Conservation (phyloP, 805 yeast species). For the Nakazawaea wickerhamii region DNA sequence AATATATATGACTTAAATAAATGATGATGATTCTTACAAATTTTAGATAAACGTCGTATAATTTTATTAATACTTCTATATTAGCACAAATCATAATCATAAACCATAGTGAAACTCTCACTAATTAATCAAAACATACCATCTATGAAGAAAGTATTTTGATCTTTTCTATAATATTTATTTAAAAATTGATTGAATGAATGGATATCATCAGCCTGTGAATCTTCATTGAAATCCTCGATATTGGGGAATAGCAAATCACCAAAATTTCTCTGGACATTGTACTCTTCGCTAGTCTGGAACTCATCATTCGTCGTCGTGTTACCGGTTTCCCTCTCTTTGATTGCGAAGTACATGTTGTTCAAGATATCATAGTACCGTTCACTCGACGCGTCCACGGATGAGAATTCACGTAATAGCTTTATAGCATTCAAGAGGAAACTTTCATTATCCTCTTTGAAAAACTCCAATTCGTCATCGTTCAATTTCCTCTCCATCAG, state of each 20-base stretch:
- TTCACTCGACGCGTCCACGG: conserved; percentile 14
- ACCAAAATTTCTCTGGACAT: conserved; percentile 16
- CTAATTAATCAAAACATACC: conserved; percentile 13
- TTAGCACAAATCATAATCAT: too few relatives aligned
- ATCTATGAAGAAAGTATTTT: conserved; percentile 17
- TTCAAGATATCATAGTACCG: conserved; percentile 17
- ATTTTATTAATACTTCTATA: too few relatives aligned
- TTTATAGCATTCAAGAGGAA: conserved; percentile 16
- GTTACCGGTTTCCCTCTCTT: conserved; percentile 9
- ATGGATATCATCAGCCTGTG: conserved; percentile 12
- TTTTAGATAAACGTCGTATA: too few relatives aligned
- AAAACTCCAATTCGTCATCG: conserved; percentile 11
- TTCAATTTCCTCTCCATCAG: neutral
- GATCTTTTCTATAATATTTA: conserved; percentile 12
- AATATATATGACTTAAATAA: too few relatives aligned
- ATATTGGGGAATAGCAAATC: conserved; percentile 14
- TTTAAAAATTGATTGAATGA: conserved; percentile 16
- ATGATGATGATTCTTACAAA: too few relatives aligned
- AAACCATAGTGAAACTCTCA: neutral
- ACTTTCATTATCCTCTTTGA: conserved; percentile 14
- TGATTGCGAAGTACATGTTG: conserved; percentile 16
- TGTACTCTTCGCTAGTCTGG: conserved; percentile 7
- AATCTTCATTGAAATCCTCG: conserved; percentile 3
- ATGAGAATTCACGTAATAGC: conserved; percentile 14
- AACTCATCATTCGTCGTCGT: conserved; percentile 6